phyloP scores from a whole-genome alignment of 306 rosid species.

The Alnus glutinosa region DNA sequence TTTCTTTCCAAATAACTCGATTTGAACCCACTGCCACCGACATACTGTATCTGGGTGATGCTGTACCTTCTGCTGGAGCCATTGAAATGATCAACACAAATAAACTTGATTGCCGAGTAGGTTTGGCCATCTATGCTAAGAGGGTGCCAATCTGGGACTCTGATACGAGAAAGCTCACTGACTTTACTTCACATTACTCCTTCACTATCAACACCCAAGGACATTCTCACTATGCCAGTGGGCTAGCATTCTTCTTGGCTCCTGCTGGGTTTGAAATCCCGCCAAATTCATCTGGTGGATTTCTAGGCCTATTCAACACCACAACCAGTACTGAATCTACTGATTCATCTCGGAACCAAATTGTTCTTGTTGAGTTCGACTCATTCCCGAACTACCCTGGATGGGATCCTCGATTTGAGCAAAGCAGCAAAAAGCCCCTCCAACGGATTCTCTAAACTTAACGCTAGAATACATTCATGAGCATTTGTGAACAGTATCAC shows the following conservation, averaged over 20 bases:
- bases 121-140: constrained; percentile 1
- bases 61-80: constrained; percentile 7
- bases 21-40: not conserved
- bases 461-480: no score
- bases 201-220: not conserved
- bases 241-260: constrained; percentile 64
- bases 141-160: constrained; percentile 9
- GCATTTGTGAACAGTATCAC: no score
- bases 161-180: constrained; percentile 3
- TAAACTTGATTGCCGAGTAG: not conserved
- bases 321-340: not conserved
- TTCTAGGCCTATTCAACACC: constrained; percentile 30
- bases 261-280: constrained; percentile 40
- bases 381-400: constrained; percentile 31
- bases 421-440: no score
- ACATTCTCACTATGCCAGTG: constrained; percentile 38
- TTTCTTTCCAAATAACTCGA: constrained; percentile 12
- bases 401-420: constrained; percentile 33
- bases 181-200: constrained; percentile 7
- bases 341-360: not conserved
- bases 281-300: not conserved
- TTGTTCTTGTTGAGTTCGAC: constrained; percentile 46
- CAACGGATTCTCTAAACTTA: no score
- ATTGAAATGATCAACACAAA: not conserved
- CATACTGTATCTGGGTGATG: constrained; percentile 21